A percentile compares a stretch with the other conserved stretches of the same genome.
phyloP scores from a whole-genome alignment of 2,329 filamentous ascomycete species.

The Drechslerella dactyloides region DNA sequence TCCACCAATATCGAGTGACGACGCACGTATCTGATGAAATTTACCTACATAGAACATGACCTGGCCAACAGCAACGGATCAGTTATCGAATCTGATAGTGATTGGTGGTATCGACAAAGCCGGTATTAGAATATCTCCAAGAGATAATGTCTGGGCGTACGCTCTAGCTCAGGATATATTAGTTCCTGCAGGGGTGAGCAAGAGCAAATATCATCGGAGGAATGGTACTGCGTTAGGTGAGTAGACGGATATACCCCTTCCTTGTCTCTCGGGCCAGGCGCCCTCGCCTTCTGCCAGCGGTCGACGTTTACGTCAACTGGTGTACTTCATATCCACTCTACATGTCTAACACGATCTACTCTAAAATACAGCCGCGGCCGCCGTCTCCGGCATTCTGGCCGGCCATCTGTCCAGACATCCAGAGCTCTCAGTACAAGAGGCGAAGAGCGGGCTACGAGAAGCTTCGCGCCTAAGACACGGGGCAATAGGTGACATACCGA shows the following conservation, averaged over 20 bases:
- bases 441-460: neutral
- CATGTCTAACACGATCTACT: neutral
- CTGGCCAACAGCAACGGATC: slow-evolving; percentile 11
- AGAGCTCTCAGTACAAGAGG: slow-evolving; percentile 2
- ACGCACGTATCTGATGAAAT: neutral
- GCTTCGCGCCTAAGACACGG: slow-evolving; percentile 4
- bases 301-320: too few species aligned
- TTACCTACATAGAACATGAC: neutral
- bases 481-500: neutral
- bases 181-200: neutral
- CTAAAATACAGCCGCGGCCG: neutral
- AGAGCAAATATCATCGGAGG: neutral
- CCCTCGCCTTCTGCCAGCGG: too few species aligned
- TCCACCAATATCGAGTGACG: too few species aligned
- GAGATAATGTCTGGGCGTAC: slow-evolving; percentile 2
- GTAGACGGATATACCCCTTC: neutral
- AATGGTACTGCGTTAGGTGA: slow-evolving; percentile 7
- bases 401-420: slow-evolving; percentile 8
- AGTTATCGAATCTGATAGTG: slow-evolving; percentile 9
- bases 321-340: neutral
- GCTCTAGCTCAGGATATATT: slow-evolving; percentile 9
- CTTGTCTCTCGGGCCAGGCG: too few species aligned
- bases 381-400: slow-evolving; percentile 12
- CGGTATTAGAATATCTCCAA: neutral
- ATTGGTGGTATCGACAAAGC: slow-evolving; percentile 12